A percentile compares a stretch with the other conserved stretches of the same genome.
phyloP scores from a whole-genome alignment of 371 early-diverging fungal species.

The Mucor circinelloides region DNA sequence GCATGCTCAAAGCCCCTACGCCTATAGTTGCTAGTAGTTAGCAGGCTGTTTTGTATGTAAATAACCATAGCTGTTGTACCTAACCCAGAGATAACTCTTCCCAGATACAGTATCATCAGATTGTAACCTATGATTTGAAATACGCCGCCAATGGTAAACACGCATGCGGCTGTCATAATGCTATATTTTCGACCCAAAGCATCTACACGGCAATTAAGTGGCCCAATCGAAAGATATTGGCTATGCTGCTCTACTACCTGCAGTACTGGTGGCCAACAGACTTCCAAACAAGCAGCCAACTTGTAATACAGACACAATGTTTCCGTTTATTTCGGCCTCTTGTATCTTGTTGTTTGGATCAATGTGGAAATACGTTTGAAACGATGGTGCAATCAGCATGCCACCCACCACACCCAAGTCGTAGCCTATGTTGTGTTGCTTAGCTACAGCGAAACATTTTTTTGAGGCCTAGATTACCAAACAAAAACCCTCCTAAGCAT shows the following conservation, averaged over 20 bases:
- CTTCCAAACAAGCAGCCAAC: slow-evolving; percentile 39
- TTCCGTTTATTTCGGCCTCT: slow-evolving; percentile 39
- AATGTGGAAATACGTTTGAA: slow-evolving; percentile 38
- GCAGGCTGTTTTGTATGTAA: neutral
- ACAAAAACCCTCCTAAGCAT: slow-evolving; percentile 34
- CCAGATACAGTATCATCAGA: slow-evolving; percentile 27
- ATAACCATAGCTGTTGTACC: slow-evolving; percentile 5
- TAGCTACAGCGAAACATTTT: neutral
- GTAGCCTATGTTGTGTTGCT: slow-evolving; percentile 18
- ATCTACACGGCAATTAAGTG: slow-evolving; percentile 9
- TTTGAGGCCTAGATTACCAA: too few relatives aligned
- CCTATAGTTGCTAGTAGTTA: slow-evolving; percentile 2
- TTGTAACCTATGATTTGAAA: slow-evolving; percentile 29
- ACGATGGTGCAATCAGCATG: slow-evolving; percentile 34
- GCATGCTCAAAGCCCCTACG: slow-evolving; percentile 34
- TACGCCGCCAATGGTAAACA: slow-evolving; percentile 32
- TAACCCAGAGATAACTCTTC: slow-evolving; percentile 35
- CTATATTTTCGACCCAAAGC: slow-evolving; percentile 27
- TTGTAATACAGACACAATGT: slow-evolving; percentile 36
- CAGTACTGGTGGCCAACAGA: slow-evolving; percentile 27
- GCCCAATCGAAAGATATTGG: neutral
- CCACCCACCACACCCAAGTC: slow-evolving; percentile 38
- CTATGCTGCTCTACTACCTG: slow-evolving; percentile 18
- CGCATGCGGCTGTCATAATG: slow-evolving; percentile 18
- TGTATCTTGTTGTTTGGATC: slow-evolving; percentile 32